Evolutionary conservation across 192 early-diverging fungal genomes (phyloP), one percentile per base, ranked within the genome.

Genomic region (Backusella tarrabulga): DNA sequence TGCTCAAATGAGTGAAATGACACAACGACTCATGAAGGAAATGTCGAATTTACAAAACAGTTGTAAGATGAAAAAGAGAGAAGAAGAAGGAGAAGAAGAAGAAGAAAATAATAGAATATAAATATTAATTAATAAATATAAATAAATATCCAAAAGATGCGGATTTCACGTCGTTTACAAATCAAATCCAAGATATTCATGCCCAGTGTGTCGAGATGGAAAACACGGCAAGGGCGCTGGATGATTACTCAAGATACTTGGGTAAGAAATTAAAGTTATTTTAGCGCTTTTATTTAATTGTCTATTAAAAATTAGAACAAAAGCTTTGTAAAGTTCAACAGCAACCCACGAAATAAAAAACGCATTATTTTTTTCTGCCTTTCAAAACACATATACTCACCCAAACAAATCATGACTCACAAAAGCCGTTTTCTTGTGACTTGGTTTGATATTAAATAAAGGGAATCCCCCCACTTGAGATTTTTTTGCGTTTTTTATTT

Each of bases 1-100:
- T 56, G 70, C 32, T 29, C 70, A 83, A 67, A 80, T 83, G 82
- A 77, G 76, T 7, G 38, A 72, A 54, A 79, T 83, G 82, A 78
- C 74, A 44, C 82, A 83, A 66, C 72, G 73, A 26, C 72, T 83
- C 11, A 77, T 80, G 67, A 71, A 73, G 38, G 79, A 83, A 38
- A 83, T 83, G 73, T 83, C 82, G 21, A 79, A 74, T 42, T 34
- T 83, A 34, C 82, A 83, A 68, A 68, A 72, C 54, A 80, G 76
- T 21, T 83, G 82, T 83, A 72, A 77, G 78, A 32, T 23, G 1
- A 34, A 23, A 34, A 9, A 15, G 21, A n/a, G n/a, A 17, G 0
- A 34, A n/a, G n/a, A n/a, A n/a, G n/a, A n/a, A n/a, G n/a, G n/a
- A n/a, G n/a, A n/a, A n/a, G n/a, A n/a, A n/a, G n/a, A n/a, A n/a